phyloP scores from a whole-genome alignment of 495 filamentous ascomycete genomes.

The Daldinia caldariorum region DNA sequence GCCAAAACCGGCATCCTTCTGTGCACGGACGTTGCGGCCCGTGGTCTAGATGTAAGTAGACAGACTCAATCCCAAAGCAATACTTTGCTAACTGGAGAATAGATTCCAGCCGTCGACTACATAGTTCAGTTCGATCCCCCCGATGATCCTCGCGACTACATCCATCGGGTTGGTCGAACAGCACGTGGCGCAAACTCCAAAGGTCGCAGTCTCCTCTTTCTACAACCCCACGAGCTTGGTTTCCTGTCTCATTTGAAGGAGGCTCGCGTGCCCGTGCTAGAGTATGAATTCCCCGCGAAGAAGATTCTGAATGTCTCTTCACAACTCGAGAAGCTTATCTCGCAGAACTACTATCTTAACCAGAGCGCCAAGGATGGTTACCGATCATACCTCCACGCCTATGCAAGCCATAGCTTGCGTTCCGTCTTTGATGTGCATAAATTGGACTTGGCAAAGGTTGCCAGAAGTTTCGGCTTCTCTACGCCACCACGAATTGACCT shows the following conservation, averaged over 20 bases:
- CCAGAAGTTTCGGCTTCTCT: conserved; percentile 91
- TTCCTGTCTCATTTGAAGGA: conserved; percentile 94
- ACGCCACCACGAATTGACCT: conserved; percentile 93
- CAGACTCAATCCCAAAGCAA: neutral
- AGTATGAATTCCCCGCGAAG: conserved; percentile 92
- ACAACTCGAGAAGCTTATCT: conserved; percentile 92
- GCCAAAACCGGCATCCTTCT: conserved; percentile 89
- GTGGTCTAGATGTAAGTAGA: conserved; percentile 81
- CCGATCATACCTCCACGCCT: conserved; percentile 90
- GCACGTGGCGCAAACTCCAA: conserved; percentile 86
- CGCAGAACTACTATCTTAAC: conserved; percentile 95
- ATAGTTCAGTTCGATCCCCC: conserved; percentile 96
- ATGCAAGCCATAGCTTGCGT: conserved; percentile 88
- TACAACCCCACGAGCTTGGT: conserved; percentile 90
- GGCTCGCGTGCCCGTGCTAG: conserved; percentile 89
- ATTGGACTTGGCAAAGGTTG: conserved; percentile 90
- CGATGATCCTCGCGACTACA: conserved; percentile 91
- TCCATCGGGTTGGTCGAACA: conserved; percentile 95
- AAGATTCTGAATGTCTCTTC: conserved; percentile 95
- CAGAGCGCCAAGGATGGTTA: conserved; percentile 77
- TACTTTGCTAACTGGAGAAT: conserved; percentile 24
- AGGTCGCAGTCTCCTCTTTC: conserved; percentile 86
- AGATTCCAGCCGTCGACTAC: conserved; percentile 93
- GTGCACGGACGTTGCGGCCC: conserved; percentile 95
- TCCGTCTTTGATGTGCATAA: conserved; percentile 94